Evolutionary conservation across 768 basidiomycete species (phyloP), one percentile per base, ranked within the genome.

Genomic region (Hericium rajendrae): DNA sequence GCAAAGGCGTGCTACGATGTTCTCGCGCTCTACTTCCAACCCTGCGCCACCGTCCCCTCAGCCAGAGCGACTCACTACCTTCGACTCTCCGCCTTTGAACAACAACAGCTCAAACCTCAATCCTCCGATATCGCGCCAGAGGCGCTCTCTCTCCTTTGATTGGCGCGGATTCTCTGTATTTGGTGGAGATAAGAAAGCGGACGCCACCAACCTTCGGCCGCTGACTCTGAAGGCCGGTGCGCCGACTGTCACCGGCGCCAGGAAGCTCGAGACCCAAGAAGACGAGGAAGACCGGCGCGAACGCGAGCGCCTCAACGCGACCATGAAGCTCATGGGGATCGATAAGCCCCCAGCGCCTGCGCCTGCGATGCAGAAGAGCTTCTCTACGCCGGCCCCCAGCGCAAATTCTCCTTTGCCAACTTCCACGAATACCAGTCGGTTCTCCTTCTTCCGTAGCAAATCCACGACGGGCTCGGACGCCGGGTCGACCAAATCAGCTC

Each of bases 241-340:
- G 53, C 66, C 83, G 6, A 74, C 84, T 37, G 74, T 86, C 40
- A 80, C 80, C 2, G 72, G 78, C 58, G 89, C 81, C 26, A 80
- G 91, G 53, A 92, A 94, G 69, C 71, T 94, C 39, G 91, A 94
- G 58, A 91, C 85, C 1, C 75, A 79, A 41, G 94, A 97, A 70
- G 94, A 98, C 65, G 95, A 97, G 58, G 92, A 97, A 60, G 94
- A 97, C 67, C 77, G 82, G 40, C 80, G 78, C 60, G 93, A 95
- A 71, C 77, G 94, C 56, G 93, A 94, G 68, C 81, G 93, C 15
- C 76, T 97, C 55, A 79, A 87, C 61, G 91, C 91, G 15, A 91
- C 92, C 26, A 89, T 98, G 88, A 91, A 92, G 68, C 74, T 95
- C 28, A 92, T 94, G 86, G 95, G 95, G 4, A 91, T 95, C 59